Evolutionary conservation across 2,329 filamentous ascomycete species (phyloP), one percentile per base, ranked within the genome.

Genomic region (Ophiostoma fasciatum): DNA sequence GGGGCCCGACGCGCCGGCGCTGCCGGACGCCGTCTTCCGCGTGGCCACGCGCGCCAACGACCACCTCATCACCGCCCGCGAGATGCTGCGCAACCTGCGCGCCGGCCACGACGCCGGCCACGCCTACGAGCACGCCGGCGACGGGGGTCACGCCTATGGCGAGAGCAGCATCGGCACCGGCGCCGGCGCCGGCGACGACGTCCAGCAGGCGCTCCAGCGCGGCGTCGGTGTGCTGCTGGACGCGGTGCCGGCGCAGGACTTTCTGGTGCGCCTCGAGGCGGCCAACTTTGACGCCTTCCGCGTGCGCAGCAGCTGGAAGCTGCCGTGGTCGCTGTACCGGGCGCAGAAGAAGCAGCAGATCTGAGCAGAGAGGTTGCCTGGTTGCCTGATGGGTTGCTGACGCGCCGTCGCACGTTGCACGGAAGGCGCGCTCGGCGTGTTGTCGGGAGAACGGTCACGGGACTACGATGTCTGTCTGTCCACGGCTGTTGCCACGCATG

Each of bases 21-120:
- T 96, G 14, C 76, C 81, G 42, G 88, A 98, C 55, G 88, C 87
- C 4, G 74, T 96, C 1, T 98, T 96, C 57, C 70, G 74, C 4
- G 83, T 98, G 12, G 90, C 90, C 1, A 98, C 90, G 0, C 73
- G 88, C 26, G 90, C 90, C 7, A 92, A 92, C 51, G 90, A 98
- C 53, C 90, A 98, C 57, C 64, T 98, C 23, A 93, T 94, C 46
- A 96, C 88, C 0, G 88, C 82, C 2, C 68, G 85, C 40, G 83
- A 94, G 54, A 94, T 98, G 85, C 57, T 96, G 41, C 78, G 75
- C 50, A 83, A 82, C 48, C 60, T 94, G 15, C 73, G 73, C 36
- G 75, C 74, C 4, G 83, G 85, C 2, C 60, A 79, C 46, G 76
- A 74, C 33, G 72, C 82, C 0, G 83, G 79, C 0, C 88, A 94